A percentile compares a stretch with the other conserved stretches of the same genome.
Evolutionary conservation across 2,329 filamentous ascomycete genomes (phyloP).

Genomic region (Pseudogymnoascus sp.): DNA sequence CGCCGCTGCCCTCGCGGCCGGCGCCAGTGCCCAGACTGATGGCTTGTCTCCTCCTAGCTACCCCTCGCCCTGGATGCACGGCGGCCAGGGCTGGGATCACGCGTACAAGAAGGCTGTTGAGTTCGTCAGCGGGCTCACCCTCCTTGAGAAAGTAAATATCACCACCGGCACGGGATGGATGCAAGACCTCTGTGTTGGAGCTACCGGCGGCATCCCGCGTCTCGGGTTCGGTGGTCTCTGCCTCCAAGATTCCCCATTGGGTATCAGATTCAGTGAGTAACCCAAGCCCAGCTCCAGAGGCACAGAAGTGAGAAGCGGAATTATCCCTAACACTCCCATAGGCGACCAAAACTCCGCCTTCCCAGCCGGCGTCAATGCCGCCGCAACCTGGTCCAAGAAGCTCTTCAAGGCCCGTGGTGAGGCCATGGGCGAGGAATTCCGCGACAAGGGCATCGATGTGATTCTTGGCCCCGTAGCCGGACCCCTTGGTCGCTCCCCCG

Average conservation of each 20-base stretch:
- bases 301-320: slow-evolving; percentile 22
- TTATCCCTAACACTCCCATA: slow-evolving; percentile 58
- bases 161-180: slow-evolving; percentile 63
- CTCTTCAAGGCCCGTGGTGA: slow-evolving; percentile 62
- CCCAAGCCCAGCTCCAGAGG: slow-evolving; percentile 49
- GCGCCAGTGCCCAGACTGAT: slow-evolving; percentile 2
- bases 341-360: slow-evolving; percentile 70
- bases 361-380: slow-evolving; percentile 67
- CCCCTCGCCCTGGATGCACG: slow-evolving; percentile 29
- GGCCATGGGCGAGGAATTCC: slow-evolving; percentile 63
- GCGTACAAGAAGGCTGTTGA: slow-evolving; percentile 64
- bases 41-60: slow-evolving; percentile 26
- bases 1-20: background rate
- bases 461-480: slow-evolving; percentile 70
- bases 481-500: slow-evolving; percentile 57
- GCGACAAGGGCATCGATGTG: slow-evolving; percentile 66
- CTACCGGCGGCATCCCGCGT: slow-evolving; percentile 27
- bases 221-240: slow-evolving; percentile 28
- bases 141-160: slow-evolving; percentile 84
- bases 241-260: slow-evolving; percentile 28
- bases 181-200: slow-evolving; percentile 26
- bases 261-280: slow-evolving; percentile 55
- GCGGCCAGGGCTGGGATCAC: slow-evolving; percentile 48
- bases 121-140: slow-evolving; percentile 65
- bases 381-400: slow-evolving; percentile 67